These are phyloP conservation scores for Cystoderma amianthinum DNA, from an alignment of 768 basidiomycete genomes.

Conservation along the genomic window DNA sequence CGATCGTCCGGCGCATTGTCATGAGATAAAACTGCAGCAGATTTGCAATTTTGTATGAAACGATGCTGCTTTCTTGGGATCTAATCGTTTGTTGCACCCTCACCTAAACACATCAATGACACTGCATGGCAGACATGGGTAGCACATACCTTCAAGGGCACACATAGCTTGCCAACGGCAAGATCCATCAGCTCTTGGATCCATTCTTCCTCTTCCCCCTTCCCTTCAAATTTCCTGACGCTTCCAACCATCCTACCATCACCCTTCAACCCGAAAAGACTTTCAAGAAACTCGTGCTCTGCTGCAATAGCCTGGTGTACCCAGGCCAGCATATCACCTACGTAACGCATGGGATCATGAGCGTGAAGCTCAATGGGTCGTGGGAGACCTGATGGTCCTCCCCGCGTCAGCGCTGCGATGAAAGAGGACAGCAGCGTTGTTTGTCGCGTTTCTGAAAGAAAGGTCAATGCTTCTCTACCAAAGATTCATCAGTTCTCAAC, in stretches of 20 bases:
- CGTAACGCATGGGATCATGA: constrained; percentile 93
- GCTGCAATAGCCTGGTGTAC: constrained; percentile 94
- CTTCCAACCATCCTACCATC: constrained; percentile 75
- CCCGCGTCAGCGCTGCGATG: constrained; percentile 81
- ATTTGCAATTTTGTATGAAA: constrained; percentile 89
- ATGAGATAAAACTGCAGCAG: constrained; percentile 91
- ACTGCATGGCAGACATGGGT: neutral
- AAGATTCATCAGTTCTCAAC: no score
- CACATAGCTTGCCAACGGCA: constrained; percentile 75
- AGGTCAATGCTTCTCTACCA: constrained; percentile 58
- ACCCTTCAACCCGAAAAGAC: constrained; percentile 66
- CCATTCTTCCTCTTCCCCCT: constrained; percentile 69
- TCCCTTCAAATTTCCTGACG: constrained; percentile 41
- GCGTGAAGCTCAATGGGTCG: constrained; percentile 97
- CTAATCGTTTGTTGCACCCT: constrained; percentile 91
- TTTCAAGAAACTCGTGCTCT: constrained; percentile 90
- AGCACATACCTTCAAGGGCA: constrained; percentile 72
- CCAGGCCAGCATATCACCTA: constrained; percentile 99
- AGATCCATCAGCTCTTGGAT: constrained; percentile 76
- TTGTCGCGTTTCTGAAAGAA: constrained; percentile 80
- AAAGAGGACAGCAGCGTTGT: constrained; percentile 75
- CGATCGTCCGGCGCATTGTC: constrained; percentile 91
- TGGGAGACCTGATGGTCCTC: constrained; percentile 78
- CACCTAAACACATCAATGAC: constrained; percentile 34
- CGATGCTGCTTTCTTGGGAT: constrained; percentile 89